Conservation (phyloP, 2,329 filamentous ascomycete species). For the Exophiala aquamarina region DNA sequence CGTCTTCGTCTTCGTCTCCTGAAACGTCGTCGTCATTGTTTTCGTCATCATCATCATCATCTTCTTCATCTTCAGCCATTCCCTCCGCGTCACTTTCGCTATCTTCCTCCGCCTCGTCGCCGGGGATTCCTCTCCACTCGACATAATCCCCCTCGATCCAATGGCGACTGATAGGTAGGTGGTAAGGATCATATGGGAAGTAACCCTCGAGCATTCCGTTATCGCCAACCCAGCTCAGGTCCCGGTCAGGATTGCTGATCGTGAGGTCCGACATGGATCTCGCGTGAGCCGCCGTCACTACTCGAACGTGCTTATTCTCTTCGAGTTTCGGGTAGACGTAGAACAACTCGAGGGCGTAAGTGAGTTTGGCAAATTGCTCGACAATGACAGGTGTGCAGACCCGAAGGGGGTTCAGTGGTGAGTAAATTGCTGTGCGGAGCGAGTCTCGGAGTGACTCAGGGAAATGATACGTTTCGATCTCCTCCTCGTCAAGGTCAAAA, state of each 20-base stretch:
- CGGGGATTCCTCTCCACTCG: conserved; percentile 73
- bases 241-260: conserved; percentile 51
- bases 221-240: conserved; percentile 64
- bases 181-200: conserved; percentile 97
- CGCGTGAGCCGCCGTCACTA: conserved; percentile 18
- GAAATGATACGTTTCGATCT: conserved; percentile 74
- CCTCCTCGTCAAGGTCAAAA: conserved; percentile 53
- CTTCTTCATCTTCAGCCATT: conserved; percentile 45
- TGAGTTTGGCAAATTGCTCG: conserved; percentile 83
- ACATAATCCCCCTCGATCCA: conserved; percentile 88
- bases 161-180: conserved; percentile 78
- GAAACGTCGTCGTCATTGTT: conserved; percentile 15
- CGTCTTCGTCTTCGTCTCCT: neutral
- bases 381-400: conserved; percentile 91
- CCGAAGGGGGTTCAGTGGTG: conserved; percentile 89
- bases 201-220: conserved; percentile 85
- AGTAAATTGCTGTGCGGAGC: conserved; percentile 76
- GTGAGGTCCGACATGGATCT: conserved; percentile 36
- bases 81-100: conserved; percentile 49
- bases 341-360: conserved; percentile 80
- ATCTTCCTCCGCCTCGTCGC: conserved; percentile 61
- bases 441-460: conserved; percentile 70
- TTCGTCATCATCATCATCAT: conserved; percentile 45
- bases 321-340: conserved; percentile 88
- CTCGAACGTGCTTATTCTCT: conserved; percentile 82